phyloP scores from a whole-genome alignment of 306 rosid genomes.

The Urtica urens region DNA sequence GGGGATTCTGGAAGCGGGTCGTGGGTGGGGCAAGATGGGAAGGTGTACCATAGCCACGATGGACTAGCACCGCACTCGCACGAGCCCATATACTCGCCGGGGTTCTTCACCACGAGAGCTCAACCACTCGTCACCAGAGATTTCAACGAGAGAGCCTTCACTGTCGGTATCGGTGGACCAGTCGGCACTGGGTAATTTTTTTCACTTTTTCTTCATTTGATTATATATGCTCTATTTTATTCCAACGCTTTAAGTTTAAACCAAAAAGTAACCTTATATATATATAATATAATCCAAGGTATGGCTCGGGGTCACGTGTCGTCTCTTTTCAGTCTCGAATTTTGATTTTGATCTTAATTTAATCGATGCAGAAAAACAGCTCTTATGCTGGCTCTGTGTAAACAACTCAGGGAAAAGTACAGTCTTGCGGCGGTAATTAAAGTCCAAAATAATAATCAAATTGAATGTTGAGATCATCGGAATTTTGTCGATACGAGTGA shows the following conservation, averaged over 20 bases:
- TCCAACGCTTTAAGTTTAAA: neutral
- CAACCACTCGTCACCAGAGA: constrained; percentile 48
- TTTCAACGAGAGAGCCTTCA: constrained; percentile 83
- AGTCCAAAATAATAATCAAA: too few relatives aligned
- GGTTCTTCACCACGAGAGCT: constrained; percentile 85
- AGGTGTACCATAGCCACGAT: constrained; percentile 86
- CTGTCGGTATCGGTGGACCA: constrained; percentile 93
- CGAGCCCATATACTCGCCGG: constrained; percentile 89
- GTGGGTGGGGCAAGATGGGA: constrained; percentile 66
- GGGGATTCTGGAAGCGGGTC: constrained; percentile 32
- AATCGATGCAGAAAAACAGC: constrained; percentile 83
- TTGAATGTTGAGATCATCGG: neutral
- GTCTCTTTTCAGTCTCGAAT: constrained; percentile 10
- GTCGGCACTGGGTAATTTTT: constrained; percentile 73
- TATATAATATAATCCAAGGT: too few relatives aligned
- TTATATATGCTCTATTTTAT: neutral
- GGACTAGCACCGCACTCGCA: constrained; percentile 96
- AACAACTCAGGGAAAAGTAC: constrained; percentile 58
- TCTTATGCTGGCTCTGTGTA: constrained; percentile 84
- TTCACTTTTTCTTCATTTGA: neutral
- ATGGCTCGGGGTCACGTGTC: too few relatives aligned
- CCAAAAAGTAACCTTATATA: neutral
- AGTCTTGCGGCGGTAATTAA: constrained; percentile 96
- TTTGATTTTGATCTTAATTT: too few relatives aligned
- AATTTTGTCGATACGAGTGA: too few relatives aligned